Conservation (phyloP, 2,329 filamentous ascomycete species). For the Capronia coronata region DNA sequence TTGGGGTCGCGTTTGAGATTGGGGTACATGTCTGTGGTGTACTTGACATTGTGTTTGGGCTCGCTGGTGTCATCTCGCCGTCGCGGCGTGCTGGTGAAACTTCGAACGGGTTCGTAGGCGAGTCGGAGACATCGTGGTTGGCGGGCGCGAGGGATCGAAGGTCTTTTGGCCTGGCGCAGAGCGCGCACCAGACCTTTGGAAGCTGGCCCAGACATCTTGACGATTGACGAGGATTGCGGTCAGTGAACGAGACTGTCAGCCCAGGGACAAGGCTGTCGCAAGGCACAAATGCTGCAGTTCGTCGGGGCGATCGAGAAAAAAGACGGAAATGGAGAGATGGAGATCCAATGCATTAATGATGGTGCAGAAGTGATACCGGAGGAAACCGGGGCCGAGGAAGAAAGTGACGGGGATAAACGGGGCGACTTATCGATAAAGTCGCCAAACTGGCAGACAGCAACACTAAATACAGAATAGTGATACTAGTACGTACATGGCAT, state of each 20-base stretch:
- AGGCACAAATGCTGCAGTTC: no score
- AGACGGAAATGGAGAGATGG: no score
- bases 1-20: conserved; percentile 70
- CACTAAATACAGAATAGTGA: no score
- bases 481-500: no score
- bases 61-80: conserved; percentile 20
- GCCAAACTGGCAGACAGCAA: no score
- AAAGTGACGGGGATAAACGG: no score
- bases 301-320: no score
- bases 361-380: no score
- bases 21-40: conserved; percentile 76
- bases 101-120: conserved; percentile 10
- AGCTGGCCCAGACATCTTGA: conserved; percentile 14
- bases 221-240: not conserved
- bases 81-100: conserved; percentile 17
- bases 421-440: no score
- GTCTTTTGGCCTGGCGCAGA: conserved; percentile 14
- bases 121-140: conserved; percentile 6
- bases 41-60: conserved; percentile 47
- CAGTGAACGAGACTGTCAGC: not conserved
- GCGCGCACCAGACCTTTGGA: conserved; percentile 14
- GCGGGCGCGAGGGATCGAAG: conserved; percentile 11
- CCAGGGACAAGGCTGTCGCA: not conserved
- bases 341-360: no score
- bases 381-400: no score